phyloP scores from a whole-genome alignment of 83 land plant species.

The Picea engelmannii region DNA sequence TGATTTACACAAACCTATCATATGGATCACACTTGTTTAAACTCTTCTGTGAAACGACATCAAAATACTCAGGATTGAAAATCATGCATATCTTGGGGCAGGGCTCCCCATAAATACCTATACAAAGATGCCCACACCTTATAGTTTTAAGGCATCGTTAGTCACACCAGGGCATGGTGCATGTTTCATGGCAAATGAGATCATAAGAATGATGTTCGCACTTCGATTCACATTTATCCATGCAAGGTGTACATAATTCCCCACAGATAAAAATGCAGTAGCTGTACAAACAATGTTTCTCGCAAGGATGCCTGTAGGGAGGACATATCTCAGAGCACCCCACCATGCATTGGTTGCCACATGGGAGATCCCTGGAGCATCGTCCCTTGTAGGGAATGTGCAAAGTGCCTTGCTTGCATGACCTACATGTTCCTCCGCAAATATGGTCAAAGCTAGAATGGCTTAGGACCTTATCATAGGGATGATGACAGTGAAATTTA shows the following conservation, averaged over 20 bases:
- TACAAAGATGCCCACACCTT: neutral
- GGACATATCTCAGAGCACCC: constrained; percentile 19
- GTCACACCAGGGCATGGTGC: neutral
- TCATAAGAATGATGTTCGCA: neutral
- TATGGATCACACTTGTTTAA: constrained; percentile 16
- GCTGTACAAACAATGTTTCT: constrained; percentile 23
- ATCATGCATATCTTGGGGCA: constrained; percentile 21
- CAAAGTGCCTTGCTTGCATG: constrained; percentile 20
- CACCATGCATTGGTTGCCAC: constrained; percentile 19
- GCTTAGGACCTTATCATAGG: constrained; percentile 11
- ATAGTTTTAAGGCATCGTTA: neutral
- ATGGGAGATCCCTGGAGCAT: constrained; percentile 21
- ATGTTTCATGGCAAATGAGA: neutral
- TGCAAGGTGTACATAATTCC: constrained; percentile 9
- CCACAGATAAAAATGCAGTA: constrained; percentile 18
- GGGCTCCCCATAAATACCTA: constrained; percentile 18
- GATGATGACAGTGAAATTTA: constrained; percentile 6
- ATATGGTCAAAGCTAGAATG: constrained; percentile 8
- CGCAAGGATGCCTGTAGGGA: constrained; percentile 16
- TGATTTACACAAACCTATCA: constrained; percentile 23
- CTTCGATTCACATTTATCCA: constrained; percentile 23
- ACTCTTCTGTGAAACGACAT: constrained; percentile 17
- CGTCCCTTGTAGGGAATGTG: constrained; percentile 14
- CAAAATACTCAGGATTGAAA: constrained; percentile 14
- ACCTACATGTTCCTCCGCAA: constrained; percentile 26